Conservation (phyloP, 352 stramenopile species). For the Pythium vanterpoolii region DNA sequence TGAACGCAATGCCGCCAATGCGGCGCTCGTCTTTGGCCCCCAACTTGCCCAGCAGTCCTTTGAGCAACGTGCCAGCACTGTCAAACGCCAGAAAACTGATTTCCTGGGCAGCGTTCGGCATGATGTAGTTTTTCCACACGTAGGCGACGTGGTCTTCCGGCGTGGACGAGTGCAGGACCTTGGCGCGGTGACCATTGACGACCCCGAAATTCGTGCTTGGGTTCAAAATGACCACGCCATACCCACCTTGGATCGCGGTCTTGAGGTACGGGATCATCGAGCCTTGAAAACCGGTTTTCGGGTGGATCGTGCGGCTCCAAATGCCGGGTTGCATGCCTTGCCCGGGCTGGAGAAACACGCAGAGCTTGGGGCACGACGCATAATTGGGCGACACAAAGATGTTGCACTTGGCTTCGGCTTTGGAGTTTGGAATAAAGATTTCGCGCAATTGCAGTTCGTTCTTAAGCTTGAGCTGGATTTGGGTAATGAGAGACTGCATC, state of each 20-base stretch:
- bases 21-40: slow-evolving; percentile 52
- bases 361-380: slow-evolving; percentile 71
- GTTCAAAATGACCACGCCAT: slow-evolving; percentile 80
- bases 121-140: slow-evolving; percentile 87
- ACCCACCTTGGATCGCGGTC: slow-evolving; percentile 80
- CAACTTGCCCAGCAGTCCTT: slow-evolving; percentile 61
- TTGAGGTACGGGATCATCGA: slow-evolving; percentile 89
- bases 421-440: slow-evolving; percentile 87
- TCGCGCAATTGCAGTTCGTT: slow-evolving; percentile 80
- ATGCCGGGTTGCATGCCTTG: slow-evolving; percentile 64
- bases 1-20: slow-evolving; percentile 80
- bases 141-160: slow-evolving; percentile 78
- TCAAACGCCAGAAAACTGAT: slow-evolving; percentile 86
- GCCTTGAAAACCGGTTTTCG: slow-evolving; percentile 78
- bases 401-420: slow-evolving; percentile 81
- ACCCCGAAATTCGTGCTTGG: slow-evolving; percentile 77
- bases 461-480: slow-evolving; percentile 86
- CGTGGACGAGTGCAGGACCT: slow-evolving; percentile 75
- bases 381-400: slow-evolving; percentile 87
- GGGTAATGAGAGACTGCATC: slow-evolving; percentile 76
- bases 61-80: slow-evolving; percentile 63
- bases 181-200: slow-evolving; percentile 78
- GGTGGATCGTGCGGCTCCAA: slow-evolving; percentile 69
- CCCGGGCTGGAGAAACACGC: slow-evolving; percentile 77
- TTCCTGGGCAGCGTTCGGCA: slow-evolving; percentile 73